A percentile compares a stretch with the other conserved stretches of the same genome.
Conservation (phyloP, 495 filamentous ascomycete species). For the Pseudoneurospora amorphoporcata region DNA sequence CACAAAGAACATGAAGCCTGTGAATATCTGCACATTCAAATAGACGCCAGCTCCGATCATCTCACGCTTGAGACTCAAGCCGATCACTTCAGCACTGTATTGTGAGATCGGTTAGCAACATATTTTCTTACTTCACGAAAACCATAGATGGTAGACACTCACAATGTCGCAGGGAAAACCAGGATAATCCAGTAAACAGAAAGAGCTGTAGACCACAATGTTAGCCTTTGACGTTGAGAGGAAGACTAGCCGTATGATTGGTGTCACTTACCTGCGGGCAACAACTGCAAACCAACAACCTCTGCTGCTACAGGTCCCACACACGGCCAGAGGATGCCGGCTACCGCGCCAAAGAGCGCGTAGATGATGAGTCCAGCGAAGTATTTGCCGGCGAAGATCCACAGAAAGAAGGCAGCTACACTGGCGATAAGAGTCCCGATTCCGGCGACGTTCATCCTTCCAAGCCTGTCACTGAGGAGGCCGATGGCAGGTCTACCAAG, state of each 20-base stretch:
- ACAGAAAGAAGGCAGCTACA: constrained; percentile 53
- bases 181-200: constrained; percentile 70
- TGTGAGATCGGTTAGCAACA: not conserved
- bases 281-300: constrained; percentile 60
- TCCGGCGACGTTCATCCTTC: constrained; percentile 57
- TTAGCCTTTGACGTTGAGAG: not conserved
- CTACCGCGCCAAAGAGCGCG: constrained; percentile 56
- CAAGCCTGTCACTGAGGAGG: constrained; percentile 52
- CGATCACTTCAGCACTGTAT: constrained; percentile 55
- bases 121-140: not conserved
- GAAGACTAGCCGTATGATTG: not conserved
- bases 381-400: constrained; percentile 53
- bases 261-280: constrained; percentile 46
- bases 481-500: constrained; percentile 54
- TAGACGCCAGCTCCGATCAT: constrained; percentile 31
- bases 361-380: constrained; percentile 63
- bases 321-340: constrained; percentile 66
- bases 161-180: constrained; percentile 60
- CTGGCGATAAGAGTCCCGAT: constrained; percentile 50
- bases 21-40: constrained; percentile 31
- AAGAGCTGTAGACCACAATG: constrained; percentile 29
- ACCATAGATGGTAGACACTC: constrained; percentile 1
- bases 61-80: constrained; percentile 45
- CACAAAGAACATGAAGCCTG: constrained; percentile 27
- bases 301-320: constrained; percentile 67